Evolutionary conservation across 108 stramenopile species (phyloP).

Genomic region (Bacterosira constricta): DNA sequence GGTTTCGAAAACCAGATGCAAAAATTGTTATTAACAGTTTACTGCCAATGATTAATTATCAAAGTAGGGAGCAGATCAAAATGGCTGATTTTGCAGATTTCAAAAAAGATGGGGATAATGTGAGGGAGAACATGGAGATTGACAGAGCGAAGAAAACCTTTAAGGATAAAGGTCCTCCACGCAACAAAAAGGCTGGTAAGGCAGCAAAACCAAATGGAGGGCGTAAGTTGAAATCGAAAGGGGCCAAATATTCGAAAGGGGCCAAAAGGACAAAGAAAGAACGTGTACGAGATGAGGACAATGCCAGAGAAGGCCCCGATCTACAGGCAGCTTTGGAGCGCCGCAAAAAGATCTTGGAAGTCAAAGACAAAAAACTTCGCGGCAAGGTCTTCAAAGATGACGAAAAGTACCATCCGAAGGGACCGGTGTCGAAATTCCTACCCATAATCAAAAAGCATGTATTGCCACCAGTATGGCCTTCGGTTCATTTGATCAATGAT

Average conservation of each 20-base stretch:
- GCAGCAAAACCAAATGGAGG: background rate
- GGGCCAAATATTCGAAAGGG: background rate
- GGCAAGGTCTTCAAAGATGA: conserved; percentile 44
- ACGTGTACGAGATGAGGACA: conserved; percentile 19
- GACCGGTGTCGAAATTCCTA: conserved; percentile 29
- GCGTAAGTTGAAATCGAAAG: background rate
- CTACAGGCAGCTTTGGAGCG: conserved; percentile 47
- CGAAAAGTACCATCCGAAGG: conserved; percentile 46
- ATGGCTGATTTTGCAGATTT: conserved; percentile 53
- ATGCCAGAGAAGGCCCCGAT: conserved; percentile 34
- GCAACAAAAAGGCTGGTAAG: background rate
- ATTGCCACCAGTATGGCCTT: conserved; percentile 74
- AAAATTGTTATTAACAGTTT: conserved; percentile 82
- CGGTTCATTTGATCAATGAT: conserved; percentile 71
- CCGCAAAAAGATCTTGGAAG: conserved; percentile 17
- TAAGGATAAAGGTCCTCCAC: background rate
- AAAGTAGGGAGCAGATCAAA: conserved; percentile 11
- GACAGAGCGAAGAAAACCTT: conserved; percentile 3
- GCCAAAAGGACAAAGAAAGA: conserved; percentile 23
- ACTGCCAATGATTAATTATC: conserved; percentile 70
- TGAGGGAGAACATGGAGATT: conserved; percentile 15
- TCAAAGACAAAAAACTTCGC: conserved; percentile 13
- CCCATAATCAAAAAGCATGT: conserved; percentile 44
- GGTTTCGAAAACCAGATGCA: conserved; percentile 64
- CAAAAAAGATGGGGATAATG: conserved; percentile 14